Conservation (phyloP, 192 early-diverging fungal genomes). For the Coemansia sp. region DNA sequence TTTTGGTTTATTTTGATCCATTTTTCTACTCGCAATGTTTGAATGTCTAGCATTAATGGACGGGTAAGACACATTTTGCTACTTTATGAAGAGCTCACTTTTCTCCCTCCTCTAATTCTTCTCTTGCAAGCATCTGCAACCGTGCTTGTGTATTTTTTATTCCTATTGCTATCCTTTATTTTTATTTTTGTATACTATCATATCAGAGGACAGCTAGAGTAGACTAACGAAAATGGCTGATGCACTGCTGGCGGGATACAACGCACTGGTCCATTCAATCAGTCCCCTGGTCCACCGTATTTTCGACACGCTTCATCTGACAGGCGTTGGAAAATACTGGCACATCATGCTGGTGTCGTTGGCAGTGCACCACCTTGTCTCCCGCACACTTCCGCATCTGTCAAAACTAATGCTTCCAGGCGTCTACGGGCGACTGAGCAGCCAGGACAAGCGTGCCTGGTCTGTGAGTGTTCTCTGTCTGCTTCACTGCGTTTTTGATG, state of each 20-base stretch:
- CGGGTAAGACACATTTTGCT: too few relatives aligned
- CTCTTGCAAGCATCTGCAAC: neutral
- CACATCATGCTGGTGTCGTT: constrained; percentile 19
- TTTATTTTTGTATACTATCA: neutral
- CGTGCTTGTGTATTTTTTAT: neutral
- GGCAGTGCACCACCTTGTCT: constrained; percentile 2
- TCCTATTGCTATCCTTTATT: neutral
- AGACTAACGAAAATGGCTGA: neutral
- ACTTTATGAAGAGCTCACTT: neutral
- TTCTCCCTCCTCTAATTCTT: neutral
- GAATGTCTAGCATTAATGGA: too few relatives aligned
- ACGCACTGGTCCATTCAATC: neutral
- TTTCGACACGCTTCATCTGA: constrained; percentile 41
- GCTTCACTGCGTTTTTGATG: constrained; percentile 26
- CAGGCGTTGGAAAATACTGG: constrained; percentile 38
- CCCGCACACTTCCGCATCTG: constrained; percentile 1
- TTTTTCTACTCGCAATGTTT: too few relatives aligned
- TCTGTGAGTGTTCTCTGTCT: constrained; percentile 6
- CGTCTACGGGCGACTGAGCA: constrained; percentile 18
- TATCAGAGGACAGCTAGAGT: too few relatives aligned
- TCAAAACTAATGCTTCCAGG: constrained; percentile 19
- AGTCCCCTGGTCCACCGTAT: constrained; percentile 16
- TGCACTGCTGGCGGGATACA: constrained; percentile 1
- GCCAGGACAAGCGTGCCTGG: constrained; percentile 26
- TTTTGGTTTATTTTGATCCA: neutral